A percentile compares a stretch with the other conserved stretches of the same genome.
Conservation (phyloP, 805 yeast genomes). For the Wickerhamiella azyma region DNA sequence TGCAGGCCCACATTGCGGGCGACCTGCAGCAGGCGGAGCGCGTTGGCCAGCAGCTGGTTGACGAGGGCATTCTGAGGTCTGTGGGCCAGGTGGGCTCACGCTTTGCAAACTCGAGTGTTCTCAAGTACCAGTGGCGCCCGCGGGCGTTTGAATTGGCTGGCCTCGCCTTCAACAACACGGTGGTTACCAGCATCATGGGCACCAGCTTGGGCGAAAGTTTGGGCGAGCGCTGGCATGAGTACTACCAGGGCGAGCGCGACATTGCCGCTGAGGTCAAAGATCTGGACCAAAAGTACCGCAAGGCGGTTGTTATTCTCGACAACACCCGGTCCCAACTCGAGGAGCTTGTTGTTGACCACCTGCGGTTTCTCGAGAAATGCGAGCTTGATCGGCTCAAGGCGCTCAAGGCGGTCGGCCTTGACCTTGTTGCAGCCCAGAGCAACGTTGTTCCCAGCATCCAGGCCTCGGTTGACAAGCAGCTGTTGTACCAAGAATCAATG, state of each 20-base stretch:
- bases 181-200: conserved; percentile 2
- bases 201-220: conserved; percentile 7
- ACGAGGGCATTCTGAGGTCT: conserved; percentile 43
- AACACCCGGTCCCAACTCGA: conserved; percentile 58
- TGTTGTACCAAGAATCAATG: conserved; percentile 55
- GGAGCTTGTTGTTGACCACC: conserved; percentile 53
- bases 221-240: conserved; percentile 8
- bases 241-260: conserved; percentile 2
- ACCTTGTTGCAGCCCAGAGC: conserved; percentile 53
- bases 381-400: conserved; percentile 68
- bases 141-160: conserved; percentile 46
- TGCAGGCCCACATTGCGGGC: conserved; percentile 24
- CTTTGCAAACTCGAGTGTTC: conserved; percentile 63
- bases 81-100: conserved; percentile 47
- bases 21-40: conserved; percentile 45
- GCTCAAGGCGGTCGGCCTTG: conserved; percentile 58
- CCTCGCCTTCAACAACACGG: conserved; percentile 10
- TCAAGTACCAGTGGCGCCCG: conserved; percentile 71
- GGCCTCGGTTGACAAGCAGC: conserved; percentile 43
- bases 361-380: conserved; percentile 67
- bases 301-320: conserved; percentile 47
- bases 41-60: conserved; percentile 60
- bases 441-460: conserved; percentile 46
- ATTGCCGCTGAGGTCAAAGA: conserved; percentile 43
- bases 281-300: conserved; percentile 44